Base-by-base conservation (phyloP, 2,329 filamentous ascomycete species). In the Alternaria sp. region DNA sequence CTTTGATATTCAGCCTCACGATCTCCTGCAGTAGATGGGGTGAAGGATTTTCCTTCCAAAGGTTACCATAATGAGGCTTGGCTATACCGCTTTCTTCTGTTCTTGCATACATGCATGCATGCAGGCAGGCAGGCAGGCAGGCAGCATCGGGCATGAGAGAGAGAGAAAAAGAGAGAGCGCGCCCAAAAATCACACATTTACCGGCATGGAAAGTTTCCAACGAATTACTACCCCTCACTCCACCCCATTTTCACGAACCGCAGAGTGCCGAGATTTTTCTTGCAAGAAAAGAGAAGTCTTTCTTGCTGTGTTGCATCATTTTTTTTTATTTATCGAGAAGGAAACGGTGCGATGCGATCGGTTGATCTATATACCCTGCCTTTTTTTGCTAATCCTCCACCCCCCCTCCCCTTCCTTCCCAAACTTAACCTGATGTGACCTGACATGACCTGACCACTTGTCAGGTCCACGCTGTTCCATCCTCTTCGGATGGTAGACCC, bases 391-490 rank as follows among this genome's bases (percentile, higher is more conserved):
- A 17, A 17, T 17, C 17, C 17, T 17, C 17, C 17, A 17, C n/a
- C n/a, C n/a, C n/a, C n/a, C n/a, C n/a, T n/a, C 17, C 17, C 17
- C 17, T 21, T 13, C 39, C 28, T 26, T 33, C 29, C 34, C 13
- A 3, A 55, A 24, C 34, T 40, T 39, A 23, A 28, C 31, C 26
- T n/a, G 51, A 56, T 31, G 45, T 56, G 50, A 42, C 55, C 44
- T 26, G 29, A 51, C 37, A 3, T 58, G 39, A 49, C 36, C 42
- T 37, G 45, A 31, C 51, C 54, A 37, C 49, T 49, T 53, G 54
- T 58, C 48, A 56, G 54, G 37, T 50, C 54, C 49, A 40, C 24
- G 40, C 14, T 48, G 21, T 48, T 34, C 44, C 36, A 42, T 54
- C 49, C 17, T 3, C 26, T 33, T 42, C 26, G 28, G 26, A 51